Evolutionary conservation across 176 grass and related monocot genomes (phyloP).

Genomic region (Echinochloa phyllopogon): DNA sequence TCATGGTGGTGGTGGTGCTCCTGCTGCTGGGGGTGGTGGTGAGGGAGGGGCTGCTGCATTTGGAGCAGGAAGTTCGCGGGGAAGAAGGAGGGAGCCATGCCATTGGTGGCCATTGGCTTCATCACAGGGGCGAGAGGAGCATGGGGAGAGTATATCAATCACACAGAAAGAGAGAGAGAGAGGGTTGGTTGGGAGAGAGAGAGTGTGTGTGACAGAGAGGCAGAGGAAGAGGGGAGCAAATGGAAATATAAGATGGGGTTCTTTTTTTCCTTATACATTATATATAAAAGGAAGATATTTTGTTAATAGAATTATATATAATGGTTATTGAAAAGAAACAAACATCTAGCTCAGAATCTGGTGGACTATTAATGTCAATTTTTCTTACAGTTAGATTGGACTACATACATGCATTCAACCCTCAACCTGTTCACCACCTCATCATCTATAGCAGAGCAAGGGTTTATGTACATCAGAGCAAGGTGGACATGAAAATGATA

Average conservation of each 20-base stretch:
- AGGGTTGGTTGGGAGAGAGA: slow-evolving; percentile 17
- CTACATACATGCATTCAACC: neutral
- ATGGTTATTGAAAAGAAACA: neutral
- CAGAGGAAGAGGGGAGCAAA: slow-evolving; percentile 13
- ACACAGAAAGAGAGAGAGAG: neutral
- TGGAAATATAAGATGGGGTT: slow-evolving; percentile 2
- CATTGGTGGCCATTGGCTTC: slow-evolving; percentile 78
- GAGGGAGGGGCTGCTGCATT: slow-evolving; percentile 62
- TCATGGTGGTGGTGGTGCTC: neutral
- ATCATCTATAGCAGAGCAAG: no score
- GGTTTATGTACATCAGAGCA: no score
- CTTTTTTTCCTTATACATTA: neutral
- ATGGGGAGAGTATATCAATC: slow-evolving; percentile 30
- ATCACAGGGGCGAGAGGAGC: slow-evolving; percentile 31
- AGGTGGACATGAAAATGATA: no score
- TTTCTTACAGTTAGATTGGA: neutral
- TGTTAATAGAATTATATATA: neutral
- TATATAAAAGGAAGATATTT: neutral
- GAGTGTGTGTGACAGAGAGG: slow-evolving; percentile 12
- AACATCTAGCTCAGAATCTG: neutral
- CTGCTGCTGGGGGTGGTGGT: slow-evolving; percentile 40
- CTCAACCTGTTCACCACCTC: neutral
- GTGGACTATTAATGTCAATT: neutral
- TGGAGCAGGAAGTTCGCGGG: slow-evolving; percentile 84
- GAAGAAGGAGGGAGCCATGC: slow-evolving; percentile 71